phyloP scores from a whole-genome alignment of 225 moss, liverwort and hornwort genomes.

The Neckera pumila region DNA sequence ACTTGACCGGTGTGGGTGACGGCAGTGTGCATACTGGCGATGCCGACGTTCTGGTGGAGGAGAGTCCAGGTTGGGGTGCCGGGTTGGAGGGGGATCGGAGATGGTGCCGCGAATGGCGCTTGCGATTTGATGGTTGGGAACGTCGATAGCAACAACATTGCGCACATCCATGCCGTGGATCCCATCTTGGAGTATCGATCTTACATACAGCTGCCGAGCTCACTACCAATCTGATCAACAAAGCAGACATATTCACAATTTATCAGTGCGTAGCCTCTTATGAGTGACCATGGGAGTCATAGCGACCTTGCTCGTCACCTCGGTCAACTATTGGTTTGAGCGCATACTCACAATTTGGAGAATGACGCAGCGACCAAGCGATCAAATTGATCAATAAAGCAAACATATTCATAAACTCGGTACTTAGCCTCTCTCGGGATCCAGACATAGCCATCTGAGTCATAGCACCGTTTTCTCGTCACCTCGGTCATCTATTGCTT shows the following conservation, averaged over 20 bases:
- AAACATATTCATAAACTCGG: background rate
- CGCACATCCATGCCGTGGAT: background rate
- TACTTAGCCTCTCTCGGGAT: background rate
- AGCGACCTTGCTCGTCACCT: background rate
- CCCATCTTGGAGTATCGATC: background rate
- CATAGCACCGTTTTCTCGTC: background rate
- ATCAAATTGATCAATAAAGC: background rate
- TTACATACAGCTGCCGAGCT: background rate
- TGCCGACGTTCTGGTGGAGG: constrained; percentile 49
- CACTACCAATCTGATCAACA: background rate
- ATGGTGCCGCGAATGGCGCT: background rate
- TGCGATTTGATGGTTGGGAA: background rate
- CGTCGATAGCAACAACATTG: background rate
- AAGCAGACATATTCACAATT: background rate
- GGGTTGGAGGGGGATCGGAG: background rate
- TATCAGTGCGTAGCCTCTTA: background rate
- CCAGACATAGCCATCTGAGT: background rate
- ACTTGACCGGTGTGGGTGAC: constrained; percentile 62
- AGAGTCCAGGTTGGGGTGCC: constrained; percentile 55
- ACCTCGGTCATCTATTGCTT: background rate
- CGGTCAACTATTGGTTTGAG: background rate
- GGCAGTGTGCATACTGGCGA: constrained; percentile 81
- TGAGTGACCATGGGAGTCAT: background rate
- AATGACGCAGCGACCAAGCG: background rate
- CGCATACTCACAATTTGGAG: background rate